phyloP scores from a whole-genome alignment of 116 monocot species.

The Posidonia oceanica region DNA sequence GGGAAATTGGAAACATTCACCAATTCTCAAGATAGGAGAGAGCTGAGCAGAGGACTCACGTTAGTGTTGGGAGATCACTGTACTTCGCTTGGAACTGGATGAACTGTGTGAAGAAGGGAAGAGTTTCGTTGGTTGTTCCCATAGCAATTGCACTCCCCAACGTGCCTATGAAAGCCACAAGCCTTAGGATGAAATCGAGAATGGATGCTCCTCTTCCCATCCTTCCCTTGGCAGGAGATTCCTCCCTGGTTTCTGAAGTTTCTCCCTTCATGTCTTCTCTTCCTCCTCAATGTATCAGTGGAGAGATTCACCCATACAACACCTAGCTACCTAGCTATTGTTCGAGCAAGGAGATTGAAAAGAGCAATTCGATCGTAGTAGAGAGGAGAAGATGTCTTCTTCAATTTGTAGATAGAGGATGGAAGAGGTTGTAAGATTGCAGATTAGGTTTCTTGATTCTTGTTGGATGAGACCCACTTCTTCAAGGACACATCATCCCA shows the following conservation, averaged over 20 bases:
- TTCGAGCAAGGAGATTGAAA: not conserved
- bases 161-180: constrained; percentile 22
- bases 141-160: constrained; percentile 28
- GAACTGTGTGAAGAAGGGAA: constrained; percentile 36
- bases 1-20: too few species aligned
- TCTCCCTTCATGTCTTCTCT: not conserved
- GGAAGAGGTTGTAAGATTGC: not conserved
- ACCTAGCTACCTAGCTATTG: not conserved
- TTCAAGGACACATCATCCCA: not conserved
- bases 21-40: too few species aligned
- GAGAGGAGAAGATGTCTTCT: not conserved
- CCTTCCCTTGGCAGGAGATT: not conserved
- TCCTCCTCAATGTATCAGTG: not conserved
- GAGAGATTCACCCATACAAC: too few species aligned
- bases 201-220: constrained; percentile 14
- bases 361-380: not conserved
- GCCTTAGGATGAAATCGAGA: constrained; percentile 34
- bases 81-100: constrained; percentile 29
- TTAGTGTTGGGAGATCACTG: constrained; percentile 28
- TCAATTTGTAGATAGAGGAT: not conserved
- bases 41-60: constrained; percentile 8
- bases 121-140: constrained; percentile 31
- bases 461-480: not conserved
- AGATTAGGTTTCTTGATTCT: constrained; percentile 5
- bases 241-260: not conserved